These are phyloP conservation scores for Neurospora sp. DNA, from an alignment of 2,329 filamentous ascomycete species.

Conservation along the genomic window DNA sequence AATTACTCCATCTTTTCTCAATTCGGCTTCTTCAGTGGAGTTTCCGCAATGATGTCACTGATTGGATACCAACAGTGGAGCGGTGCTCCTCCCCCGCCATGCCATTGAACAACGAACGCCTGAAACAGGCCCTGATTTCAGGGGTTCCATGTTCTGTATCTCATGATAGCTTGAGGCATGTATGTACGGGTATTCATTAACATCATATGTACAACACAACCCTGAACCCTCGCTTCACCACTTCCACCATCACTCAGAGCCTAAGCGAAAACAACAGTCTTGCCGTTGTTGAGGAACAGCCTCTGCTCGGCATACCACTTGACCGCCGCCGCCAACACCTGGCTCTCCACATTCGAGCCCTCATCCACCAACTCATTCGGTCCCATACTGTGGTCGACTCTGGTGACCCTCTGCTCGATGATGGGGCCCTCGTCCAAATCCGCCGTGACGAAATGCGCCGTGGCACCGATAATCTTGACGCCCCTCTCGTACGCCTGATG, in stretches of 20 bases:
- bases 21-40: not conserved
- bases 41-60: not conserved
- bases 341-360: conserved; percentile 75
- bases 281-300: conserved; percentile 47
- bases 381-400: conserved; percentile 68
- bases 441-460: conserved; percentile 76
- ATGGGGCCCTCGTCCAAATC: conserved; percentile 81
- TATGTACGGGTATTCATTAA: not conserved
- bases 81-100: not conserved
- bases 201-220: not conserved
- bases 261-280: conserved; percentile 17
- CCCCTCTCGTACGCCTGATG: conserved; percentile 80
- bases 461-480: conserved; percentile 82
- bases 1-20: not conserved
- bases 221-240: not conserved
- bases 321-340: conserved; percentile 70
- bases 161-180: too few species aligned
- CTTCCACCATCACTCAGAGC: not conserved
- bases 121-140: not conserved
- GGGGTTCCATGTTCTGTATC: not conserved
- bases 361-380: conserved; percentile 69
- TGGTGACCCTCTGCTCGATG: conserved; percentile 71
- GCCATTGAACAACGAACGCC: not conserved
- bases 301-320: conserved; percentile 75
- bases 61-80: not conserved